Evolutionary conservation across 805 yeast genomes (phyloP), one percentile per base, ranked within the genome.

Genomic region (Wickerhamiella lipophila): DNA sequence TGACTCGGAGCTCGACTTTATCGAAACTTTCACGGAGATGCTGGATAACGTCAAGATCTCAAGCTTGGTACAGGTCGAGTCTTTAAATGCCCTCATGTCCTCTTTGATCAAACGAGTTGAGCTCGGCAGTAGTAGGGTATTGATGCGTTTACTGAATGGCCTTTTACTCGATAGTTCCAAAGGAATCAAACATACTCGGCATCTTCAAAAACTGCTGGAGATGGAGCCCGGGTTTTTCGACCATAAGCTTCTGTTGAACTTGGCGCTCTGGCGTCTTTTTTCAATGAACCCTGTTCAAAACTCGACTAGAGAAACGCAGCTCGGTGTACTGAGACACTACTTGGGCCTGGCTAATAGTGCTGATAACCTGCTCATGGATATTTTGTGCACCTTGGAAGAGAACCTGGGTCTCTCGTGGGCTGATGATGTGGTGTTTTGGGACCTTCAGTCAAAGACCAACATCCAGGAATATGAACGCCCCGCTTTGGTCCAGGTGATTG

Each of bases 351-450:
- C 69, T 2, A 60, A 74, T 13, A 65, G 77, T 1, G 76, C 75
- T 32, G 96, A 89, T 59, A 59, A 75, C 47, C 50, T 87, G 2
- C 58, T 89, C 23, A 74, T 82, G 48, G 61, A 66, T 3, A 64
- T 83, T 1, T 59, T 89, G 41, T 68, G 70, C 48, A 60, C 61
- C 11, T 67, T 86, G 30, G 97, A 89, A 62, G 57, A 75, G 3
- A 34, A 47, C 1, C 27, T 70, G 6, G 64, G 72, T 12, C 56
- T 63, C 3, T 76, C 86, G 6, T 86, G 95, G 94, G 68, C 81
- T n/a, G 70, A 70, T 46, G 61, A 68, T 32, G 77, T 83, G 4
- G 65, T 70, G 29, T 67, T 72, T 40, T 83, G 94, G 94, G 87
- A 82, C 46, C 72, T 80, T 46, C 58, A 59, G 5, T 60, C 39